Evolutionary conservation across 2,329 filamentous ascomycete species (phyloP).

Genomic region (Fusarium proliferatum): DNA sequence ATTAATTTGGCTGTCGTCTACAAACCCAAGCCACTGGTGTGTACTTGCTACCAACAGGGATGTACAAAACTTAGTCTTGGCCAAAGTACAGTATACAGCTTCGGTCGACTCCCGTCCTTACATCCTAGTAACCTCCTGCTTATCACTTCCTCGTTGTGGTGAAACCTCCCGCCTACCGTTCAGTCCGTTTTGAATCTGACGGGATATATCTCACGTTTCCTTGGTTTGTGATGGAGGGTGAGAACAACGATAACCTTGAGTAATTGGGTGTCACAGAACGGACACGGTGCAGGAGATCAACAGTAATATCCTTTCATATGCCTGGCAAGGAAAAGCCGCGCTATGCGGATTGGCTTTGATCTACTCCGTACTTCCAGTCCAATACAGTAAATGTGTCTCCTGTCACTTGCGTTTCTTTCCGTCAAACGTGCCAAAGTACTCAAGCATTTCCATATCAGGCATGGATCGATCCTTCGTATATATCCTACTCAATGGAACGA

Average conservation of each 20-base stretch:
- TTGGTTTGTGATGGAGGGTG: constrained; percentile 32
- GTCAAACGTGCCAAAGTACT: constrained; percentile 5
- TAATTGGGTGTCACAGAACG: constrained; percentile 8
- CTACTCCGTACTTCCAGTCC: not conserved
- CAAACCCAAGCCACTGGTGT: not conserved
- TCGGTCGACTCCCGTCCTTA: constrained; percentile 36
- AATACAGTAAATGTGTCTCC: not conserved
- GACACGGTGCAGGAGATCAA: constrained; percentile 27
- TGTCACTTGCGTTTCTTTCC: constrained; percentile 10
- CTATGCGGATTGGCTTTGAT: constrained; percentile 4
- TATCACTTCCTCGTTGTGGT: constrained; percentile 23
- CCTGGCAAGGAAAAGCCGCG: not conserved
- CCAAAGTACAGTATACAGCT: constrained; percentile 22
- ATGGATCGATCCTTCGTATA: constrained; percentile 11
- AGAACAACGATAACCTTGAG: constrained; percentile 9
- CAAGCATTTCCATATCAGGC: constrained; percentile 11
- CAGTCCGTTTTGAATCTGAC: constrained; percentile 19
- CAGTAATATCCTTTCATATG: constrained; percentile 4
- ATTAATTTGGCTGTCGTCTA: not conserved
- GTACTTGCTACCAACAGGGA: constrained; percentile 3
- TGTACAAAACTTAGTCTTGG: not conserved
- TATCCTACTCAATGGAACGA: constrained; percentile 2
- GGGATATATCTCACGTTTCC: constrained; percentile 31
- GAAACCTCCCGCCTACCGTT: constrained; percentile 11
- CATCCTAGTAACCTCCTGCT: constrained; percentile 26